Base-by-base conservation (phyloP, 768 basidiomycete species). In the Termitomyces sp. region DNA sequence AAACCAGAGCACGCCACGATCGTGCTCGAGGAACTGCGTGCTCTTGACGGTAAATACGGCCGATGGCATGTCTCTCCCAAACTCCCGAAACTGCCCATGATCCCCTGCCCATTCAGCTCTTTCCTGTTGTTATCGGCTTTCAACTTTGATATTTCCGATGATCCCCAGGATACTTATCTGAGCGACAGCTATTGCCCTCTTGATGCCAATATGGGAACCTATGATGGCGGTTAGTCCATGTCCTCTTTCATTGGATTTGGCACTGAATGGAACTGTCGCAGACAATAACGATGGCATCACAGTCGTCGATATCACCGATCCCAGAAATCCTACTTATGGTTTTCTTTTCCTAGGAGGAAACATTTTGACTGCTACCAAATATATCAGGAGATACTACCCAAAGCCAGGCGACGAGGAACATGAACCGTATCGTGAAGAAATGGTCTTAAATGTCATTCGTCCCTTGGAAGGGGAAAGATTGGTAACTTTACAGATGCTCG, bases 231-330 rank as follows among this genome's bases (percentile, higher is more conserved):
- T 71, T 46, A 55, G 69, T 56, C 7, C 32, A 7, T 29, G 16
- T 13, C 7, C 24, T 22, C 55, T 27, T 20, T 31, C 7, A 13
- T 41, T 49, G 24, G 12, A n/a, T 34, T 39, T n/a, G n/a, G 9
- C 22, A 16, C 41, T n/a, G 20, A 24, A 37, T 26, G 3, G 22
- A 16, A 27, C 13, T 39, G 20, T 55, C 8, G 34, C 13, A 74
- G 73, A 69, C 46, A 72, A 73, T 53, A 66, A 73, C 58, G 71
- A 72, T 43, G 72, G 73, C 0, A 67, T 74, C 5, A 70, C 72
- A 12, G 62, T 74, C 22, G 63, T 73, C 16, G 74, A 75, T 53
- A 59, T 75, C 26, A 69, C 72, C 2, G 63, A 69, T 55, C 70
- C 68, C 1, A 47, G 60, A 32, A 53, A 65, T 32, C 65, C 69